These are phyloP conservation scores for Adansonia madagascariensis DNA, from an alignment of 441 rosid species.

Conservation along the genomic window DNA sequence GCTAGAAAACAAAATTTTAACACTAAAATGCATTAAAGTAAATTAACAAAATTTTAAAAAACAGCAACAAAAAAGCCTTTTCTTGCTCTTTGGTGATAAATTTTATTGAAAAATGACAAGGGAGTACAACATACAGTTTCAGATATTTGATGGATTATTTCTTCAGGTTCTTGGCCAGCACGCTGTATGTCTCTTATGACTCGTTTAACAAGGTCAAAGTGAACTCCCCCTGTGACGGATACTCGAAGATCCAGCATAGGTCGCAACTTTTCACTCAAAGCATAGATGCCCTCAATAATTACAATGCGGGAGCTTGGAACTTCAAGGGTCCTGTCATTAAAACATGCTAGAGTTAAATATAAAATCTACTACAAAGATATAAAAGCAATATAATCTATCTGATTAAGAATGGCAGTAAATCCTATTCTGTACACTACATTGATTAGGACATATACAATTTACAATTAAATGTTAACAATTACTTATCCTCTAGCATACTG, in stretches of 20 bases:
- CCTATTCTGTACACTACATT: background rate
- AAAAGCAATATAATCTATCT: background rate
- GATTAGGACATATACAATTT: background rate
- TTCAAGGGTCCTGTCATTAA: conserved; percentile 73
- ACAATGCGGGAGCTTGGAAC: conserved; percentile 90
- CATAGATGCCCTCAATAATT: conserved; percentile 94
- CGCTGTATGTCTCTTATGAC: conserved; percentile 97
- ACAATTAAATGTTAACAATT: conserved; percentile 7
- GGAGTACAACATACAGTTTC: conserved; percentile 70
- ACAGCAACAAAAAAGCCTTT: background rate
- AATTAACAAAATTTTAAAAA: background rate
- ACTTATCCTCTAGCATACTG: background rate
- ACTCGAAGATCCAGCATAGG: conserved; percentile 87
- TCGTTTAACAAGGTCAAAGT: conserved; percentile 97
- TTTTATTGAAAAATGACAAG: conserved; percentile 14
- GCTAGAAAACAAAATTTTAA: conserved; percentile 17
- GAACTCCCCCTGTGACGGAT: conserved; percentile 98
- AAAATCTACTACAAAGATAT: background rate
- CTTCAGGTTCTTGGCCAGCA: conserved; percentile 98
- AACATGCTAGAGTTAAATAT: conserved; percentile 22
- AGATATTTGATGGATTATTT: conserved; percentile 96
- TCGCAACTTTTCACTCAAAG: conserved; percentile 83
- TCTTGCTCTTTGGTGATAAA: background rate
- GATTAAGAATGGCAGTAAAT: background rate
- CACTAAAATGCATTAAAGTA: conserved; percentile 12